phyloP scores from a whole-genome alignment of 306 rosid genomes.

The Carpinus viminea region DNA sequence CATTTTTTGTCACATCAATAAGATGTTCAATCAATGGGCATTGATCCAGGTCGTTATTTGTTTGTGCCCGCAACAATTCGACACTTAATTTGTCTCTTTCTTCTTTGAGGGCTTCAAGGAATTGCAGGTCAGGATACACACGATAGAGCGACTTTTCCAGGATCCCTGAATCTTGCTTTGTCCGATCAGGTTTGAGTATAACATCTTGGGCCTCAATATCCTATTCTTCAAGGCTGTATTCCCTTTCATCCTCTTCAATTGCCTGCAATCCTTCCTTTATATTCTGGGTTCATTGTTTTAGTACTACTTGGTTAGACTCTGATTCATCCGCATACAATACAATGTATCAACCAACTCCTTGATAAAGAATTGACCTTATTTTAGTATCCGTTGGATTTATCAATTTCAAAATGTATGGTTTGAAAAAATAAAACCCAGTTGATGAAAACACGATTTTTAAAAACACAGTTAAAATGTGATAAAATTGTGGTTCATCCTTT shows the following conservation, averaged over 20 bases:
- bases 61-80: no score
- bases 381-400: no score
- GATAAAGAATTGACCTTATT: no score
- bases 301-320: neutral
- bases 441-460: no score
- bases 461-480: no score
- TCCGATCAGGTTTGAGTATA: conserved; percentile 32
- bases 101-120: conserved; percentile 40
- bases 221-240: conserved; percentile 41
- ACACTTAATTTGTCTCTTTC: conserved; percentile 45
- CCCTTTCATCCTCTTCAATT: conserved; percentile 33
- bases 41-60: no score
- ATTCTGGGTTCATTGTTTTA: conserved; percentile 19
- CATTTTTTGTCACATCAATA: conserved; percentile 37
- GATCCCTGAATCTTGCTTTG: conserved; percentile 34
- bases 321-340: neutral
- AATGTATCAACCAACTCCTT: no score
- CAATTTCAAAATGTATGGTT: no score
- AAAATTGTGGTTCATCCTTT: no score
- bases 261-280: conserved; percentile 36
- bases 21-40: conserved; percentile 44
- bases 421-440: no score
- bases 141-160: conserved; percentile 38
- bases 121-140: conserved; percentile 34
- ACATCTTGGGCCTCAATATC: conserved; percentile 37